Conservation (phyloP, 495 filamentous ascomycete genomes). For the Neurospora sp. region DNA sequence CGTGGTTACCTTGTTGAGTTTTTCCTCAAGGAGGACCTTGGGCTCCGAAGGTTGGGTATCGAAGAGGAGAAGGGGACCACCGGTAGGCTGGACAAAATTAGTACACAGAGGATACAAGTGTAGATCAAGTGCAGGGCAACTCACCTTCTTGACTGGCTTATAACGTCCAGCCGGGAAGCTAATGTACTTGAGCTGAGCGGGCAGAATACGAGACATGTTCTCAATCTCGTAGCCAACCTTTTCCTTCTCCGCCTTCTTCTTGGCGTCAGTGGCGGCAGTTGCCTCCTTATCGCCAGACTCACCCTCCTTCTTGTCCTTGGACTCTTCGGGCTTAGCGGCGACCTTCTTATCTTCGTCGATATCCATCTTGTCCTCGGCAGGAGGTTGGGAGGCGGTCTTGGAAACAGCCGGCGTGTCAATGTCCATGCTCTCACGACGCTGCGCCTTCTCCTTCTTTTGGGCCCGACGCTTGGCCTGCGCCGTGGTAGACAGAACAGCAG, state of each 20-base stretch:
- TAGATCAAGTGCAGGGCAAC: conserved; percentile 18
- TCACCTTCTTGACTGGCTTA: conserved; percentile 90
- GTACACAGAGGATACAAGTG: conserved; percentile 7
- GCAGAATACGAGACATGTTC: conserved; percentile 93
- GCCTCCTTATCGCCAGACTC: conserved; percentile 45
- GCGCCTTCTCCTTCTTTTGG: conserved; percentile 58
- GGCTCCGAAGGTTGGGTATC: conserved; percentile 73
- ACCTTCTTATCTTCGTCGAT: conserved; percentile 54
- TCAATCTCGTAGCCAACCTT: conserved; percentile 92
- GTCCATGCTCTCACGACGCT: conserved; percentile 79
- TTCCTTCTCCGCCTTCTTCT: conserved; percentile 90
- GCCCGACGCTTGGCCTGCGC: conserved; percentile 93
- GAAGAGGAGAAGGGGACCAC: conserved; percentile 81
- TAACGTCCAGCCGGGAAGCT: conserved; percentile 81
- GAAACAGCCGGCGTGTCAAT: conserved; percentile 72
- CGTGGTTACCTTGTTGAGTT: conserved; percentile 65
- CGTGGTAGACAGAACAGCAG: conserved; percentile 91
- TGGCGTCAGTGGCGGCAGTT: conserved; percentile 36
- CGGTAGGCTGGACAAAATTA: conserved; percentile 66
- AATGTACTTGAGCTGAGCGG: conserved; percentile 88
- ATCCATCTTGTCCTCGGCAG: conserved; percentile 78
- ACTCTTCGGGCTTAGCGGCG: conserved; percentile 52
- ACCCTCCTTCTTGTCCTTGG: conserved; percentile 39
- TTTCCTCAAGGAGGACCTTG: conserved; percentile 73
- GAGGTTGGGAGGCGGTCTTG: conserved; percentile 51